phyloP scores from a whole-genome alignment of 176 grass and related monocot genomes.

The Chrysopogon serrulatus region DNA sequence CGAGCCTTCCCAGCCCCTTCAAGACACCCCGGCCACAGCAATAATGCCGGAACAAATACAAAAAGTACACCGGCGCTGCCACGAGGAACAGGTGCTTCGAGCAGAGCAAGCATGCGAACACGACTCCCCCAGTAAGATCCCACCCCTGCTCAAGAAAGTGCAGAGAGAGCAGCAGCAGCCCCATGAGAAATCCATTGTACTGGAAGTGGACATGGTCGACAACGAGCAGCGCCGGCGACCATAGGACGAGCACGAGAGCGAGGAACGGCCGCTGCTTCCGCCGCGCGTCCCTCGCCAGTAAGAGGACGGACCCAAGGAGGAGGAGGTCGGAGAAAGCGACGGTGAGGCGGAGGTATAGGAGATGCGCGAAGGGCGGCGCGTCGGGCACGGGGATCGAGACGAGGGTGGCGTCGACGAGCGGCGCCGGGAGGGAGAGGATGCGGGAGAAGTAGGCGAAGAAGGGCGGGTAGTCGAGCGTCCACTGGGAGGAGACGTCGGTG shows the following conservation, averaged over 20 bases:
- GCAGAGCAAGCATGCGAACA: conserved; percentile 63
- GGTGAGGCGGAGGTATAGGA: conserved; percentile 65
- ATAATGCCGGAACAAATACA: conserved; percentile 79
- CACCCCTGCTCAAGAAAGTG: conserved; percentile 61
- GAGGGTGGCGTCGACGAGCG: conserved; percentile 40
- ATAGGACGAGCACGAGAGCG: conserved; percentile 46
- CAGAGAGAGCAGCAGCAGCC: conserved; percentile 60
- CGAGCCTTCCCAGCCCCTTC: conserved; percentile 46
- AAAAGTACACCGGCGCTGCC: conserved; percentile 71
- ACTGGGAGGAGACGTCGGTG: conserved; percentile 64
- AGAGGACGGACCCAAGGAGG: conserved; percentile 34
- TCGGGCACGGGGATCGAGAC: conserved; percentile 32
- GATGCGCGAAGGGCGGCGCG: conserved; percentile 19
- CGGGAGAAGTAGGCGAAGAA: conserved; percentile 87
- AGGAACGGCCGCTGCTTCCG: conserved; percentile 23
- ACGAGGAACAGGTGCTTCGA: conserved; percentile 93
- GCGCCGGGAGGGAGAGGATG: conserved; percentile 53
- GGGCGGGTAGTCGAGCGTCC: conserved; percentile 89
- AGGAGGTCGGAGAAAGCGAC: conserved; percentile 41
- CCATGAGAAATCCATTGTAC: conserved; percentile 76
- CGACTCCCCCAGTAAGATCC: conserved; percentile 69
- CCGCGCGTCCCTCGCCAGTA: conserved; percentile 25
- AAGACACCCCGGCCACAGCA: conserved; percentile 59
- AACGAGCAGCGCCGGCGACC: conserved; percentile 63
- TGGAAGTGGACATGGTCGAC: conserved; percentile 92